Evolutionary conservation across 371 early-diverging fungal genomes (phyloP).

Genomic region (Mortierella sp.): DNA sequence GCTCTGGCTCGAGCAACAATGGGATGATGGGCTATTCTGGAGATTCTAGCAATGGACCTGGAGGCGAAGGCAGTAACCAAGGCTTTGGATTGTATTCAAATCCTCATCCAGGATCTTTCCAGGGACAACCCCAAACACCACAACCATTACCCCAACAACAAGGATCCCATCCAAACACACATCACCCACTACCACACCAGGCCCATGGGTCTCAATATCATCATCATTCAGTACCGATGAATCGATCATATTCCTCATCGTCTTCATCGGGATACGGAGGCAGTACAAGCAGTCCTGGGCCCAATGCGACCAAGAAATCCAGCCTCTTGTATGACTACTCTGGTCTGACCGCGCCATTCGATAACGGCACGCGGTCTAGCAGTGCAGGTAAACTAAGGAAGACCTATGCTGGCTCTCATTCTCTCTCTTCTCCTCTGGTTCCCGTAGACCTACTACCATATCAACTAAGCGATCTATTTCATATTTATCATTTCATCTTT

Average conservation of each 20-base stretch:
- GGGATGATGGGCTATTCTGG: too few species aligned
- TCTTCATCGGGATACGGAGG: conserved; percentile 34
- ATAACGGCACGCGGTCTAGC: conserved; percentile 1
- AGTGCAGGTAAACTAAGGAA: too few species aligned
- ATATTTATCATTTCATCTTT: too few species aligned
- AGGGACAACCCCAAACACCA: conserved; percentile 10
- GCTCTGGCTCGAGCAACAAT: background rate
- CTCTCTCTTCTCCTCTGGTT: too few species aligned
- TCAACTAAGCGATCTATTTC: too few species aligned
- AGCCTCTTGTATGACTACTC: conserved; percentile 44
- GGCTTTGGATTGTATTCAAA: too few species aligned
- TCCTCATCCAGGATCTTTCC: too few species aligned
- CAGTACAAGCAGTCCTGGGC: conserved; percentile 13
- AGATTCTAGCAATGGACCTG: too few species aligned
- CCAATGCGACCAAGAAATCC: conserved; percentile 31
- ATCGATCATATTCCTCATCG: conserved; percentile 41
- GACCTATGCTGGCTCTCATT: too few species aligned
- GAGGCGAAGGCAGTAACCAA: too few species aligned
- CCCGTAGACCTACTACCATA: too few species aligned
- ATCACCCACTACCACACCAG: conserved; percentile 1
- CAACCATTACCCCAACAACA: conserved; percentile 6
- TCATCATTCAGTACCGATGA: conserved; percentile 26
- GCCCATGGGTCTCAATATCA: conserved; percentile 5
- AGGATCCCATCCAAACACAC: conserved; percentile 9
- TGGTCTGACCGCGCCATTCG: conserved; percentile 12